These are phyloP conservation scores for Solanum chilense DNA, from an alignment of 257 asterid genomes.

Conservation along the genomic window DNA sequence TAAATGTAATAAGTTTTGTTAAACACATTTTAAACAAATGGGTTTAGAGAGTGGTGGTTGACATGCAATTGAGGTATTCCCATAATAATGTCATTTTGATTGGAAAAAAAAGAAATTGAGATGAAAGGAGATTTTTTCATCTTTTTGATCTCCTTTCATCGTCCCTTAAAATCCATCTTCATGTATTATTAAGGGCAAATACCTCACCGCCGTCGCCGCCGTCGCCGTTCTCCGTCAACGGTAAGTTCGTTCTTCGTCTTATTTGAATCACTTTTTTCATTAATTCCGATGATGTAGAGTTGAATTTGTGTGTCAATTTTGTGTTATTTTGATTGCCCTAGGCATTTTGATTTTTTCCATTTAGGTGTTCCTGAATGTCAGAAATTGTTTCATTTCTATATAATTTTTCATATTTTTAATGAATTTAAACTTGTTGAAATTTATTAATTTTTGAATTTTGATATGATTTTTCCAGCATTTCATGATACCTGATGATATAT, in stretches of 20 bases:
- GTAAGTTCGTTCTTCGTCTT: not conserved
- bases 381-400: not conserved
- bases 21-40: not conserved
- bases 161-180: not conserved
- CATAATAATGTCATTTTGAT: not conserved
- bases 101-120: not conserved
- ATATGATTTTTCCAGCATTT: not conserved
- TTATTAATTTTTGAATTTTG: not conserved
- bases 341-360: not conserved
- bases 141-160: not conserved
- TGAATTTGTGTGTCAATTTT: not conserved
- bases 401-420: not conserved
- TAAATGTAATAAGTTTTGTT: not conserved
- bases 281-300: not conserved
- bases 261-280: not conserved
- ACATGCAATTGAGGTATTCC: not conserved
- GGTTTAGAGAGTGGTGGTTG: not conserved
- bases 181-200: not conserved
- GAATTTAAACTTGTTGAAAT: not conserved
- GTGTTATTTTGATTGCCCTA: not conserved
- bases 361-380: not conserved
- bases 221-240: not conserved
- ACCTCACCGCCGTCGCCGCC: not conserved
- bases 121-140: not conserved
- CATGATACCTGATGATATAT: not conserved